Percentiles rank a stretch among this genome's conserved stretches.
Evolutionary conservation across 805 yeast genomes (phyloP).

Genomic region (Ogataea paraovalis): DNA sequence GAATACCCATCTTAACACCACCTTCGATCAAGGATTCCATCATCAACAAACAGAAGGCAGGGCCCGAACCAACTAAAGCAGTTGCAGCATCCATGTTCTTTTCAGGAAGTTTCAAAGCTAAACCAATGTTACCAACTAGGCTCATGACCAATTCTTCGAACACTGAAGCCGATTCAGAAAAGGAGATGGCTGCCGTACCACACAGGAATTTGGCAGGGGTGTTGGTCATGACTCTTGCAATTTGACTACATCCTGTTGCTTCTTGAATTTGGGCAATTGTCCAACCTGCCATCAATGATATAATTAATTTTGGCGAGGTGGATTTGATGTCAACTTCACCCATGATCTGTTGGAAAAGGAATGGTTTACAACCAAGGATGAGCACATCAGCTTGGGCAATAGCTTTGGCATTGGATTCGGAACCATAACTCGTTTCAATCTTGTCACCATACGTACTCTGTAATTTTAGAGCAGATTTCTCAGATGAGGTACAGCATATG

Average conservation of each 20-base stretch:
- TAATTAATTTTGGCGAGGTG: slow-evolving; percentile 36
- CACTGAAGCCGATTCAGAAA: slow-evolving; percentile 47
- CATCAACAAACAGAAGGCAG: slow-evolving; percentile 87
- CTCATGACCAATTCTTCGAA: slow-evolving; percentile 46
- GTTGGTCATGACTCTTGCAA: slow-evolving; percentile 96
- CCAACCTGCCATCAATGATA: slow-evolving; percentile 91
- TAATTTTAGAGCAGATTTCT: slow-evolving; percentile 47
- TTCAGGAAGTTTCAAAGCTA: slow-evolving; percentile 70
- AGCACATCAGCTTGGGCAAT: slow-evolving; percentile 64
- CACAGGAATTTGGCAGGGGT: slow-evolving; percentile 92
- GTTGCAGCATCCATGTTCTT: slow-evolving; percentile 96
- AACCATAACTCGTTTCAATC: slow-evolving; percentile 50
- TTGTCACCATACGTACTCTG: slow-evolving; percentile 43
- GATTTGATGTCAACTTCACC: slow-evolving; percentile 45
- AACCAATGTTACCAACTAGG: slow-evolving; percentile 62
- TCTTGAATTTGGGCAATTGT: slow-evolving; percentile 63
- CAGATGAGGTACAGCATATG: slow-evolving; percentile 70
- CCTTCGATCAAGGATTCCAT: slow-evolving; percentile 92
- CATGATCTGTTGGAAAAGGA: slow-evolving; percentile 57
- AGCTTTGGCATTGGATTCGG: slow-evolving; percentile 49
- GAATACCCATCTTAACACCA: slow-evolving; percentile 91
- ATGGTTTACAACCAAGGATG: slow-evolving; percentile 88
- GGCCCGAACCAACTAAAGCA: slow-evolving; percentile 92
- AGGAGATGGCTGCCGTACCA: slow-evolving; percentile 92
- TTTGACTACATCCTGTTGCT: slow-evolving; percentile 41